A percentile compares a stretch with the other conserved stretches of the same genome.
Conservation (phyloP, 305 asterid species). For the Fraxinus platypoda region DNA sequence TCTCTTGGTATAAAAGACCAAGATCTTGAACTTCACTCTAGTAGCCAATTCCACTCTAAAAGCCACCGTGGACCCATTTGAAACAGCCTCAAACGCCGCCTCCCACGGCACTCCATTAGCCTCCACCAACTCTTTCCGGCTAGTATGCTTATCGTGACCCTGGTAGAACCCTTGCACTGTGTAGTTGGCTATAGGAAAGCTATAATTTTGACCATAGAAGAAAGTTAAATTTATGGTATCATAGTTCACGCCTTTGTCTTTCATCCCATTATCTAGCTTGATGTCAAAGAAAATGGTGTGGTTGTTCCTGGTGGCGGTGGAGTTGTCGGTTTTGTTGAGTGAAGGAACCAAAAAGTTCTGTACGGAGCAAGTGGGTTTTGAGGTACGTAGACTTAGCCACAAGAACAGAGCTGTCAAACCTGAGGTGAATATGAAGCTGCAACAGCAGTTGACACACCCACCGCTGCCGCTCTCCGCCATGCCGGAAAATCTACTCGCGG, state of each 20-base stretch:
- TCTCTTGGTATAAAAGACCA: constrained; percentile 33
- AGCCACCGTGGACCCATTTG: constrained; percentile 31
- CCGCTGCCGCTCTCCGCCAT: constrained; percentile 41
- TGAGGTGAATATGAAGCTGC: constrained; percentile 60
- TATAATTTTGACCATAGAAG: constrained; percentile 26
- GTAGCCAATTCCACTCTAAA: constrained; percentile 43
- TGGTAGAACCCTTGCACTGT: constrained; percentile 44
- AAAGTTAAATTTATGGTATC: constrained; percentile 32
- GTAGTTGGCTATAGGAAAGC: constrained; percentile 30
- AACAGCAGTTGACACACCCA: constrained; percentile 41
- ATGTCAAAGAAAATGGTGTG: constrained; percentile 44
- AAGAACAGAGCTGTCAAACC: constrained; percentile 68
- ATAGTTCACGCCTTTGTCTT: constrained; percentile 58
- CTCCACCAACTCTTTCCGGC: constrained; percentile 11
- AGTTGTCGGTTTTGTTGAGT: constrained; percentile 37
- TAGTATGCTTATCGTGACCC: constrained; percentile 45
- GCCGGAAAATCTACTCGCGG: neutral
- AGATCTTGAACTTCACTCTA: constrained; percentile 42
- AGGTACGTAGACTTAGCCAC: constrained; percentile 70
- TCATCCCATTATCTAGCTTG: constrained; percentile 48
- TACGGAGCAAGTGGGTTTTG: constrained; percentile 42
- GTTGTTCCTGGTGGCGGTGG: constrained; percentile 30
- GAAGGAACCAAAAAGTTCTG: constrained; percentile 42
- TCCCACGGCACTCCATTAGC: constrained; percentile 37
- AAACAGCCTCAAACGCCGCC: constrained; percentile 33